These are phyloP conservation scores for Malus fusca DNA, from an alignment of 306 rosid genomes.

Conservation along the genomic window DNA sequence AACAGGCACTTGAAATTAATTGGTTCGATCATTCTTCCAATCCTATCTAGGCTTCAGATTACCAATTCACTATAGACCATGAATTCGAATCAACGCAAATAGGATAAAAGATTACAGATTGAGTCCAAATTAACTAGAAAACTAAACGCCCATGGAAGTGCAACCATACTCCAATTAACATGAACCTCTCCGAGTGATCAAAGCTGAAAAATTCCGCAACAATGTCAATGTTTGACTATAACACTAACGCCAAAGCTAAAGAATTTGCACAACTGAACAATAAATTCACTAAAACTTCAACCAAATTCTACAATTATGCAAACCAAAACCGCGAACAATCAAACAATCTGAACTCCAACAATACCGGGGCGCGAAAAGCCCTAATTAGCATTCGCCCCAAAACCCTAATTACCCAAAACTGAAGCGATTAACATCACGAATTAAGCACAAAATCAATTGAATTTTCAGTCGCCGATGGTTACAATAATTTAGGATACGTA, in stretches of 20 bases:
- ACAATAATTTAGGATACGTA: neutral
- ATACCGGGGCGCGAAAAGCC: neutral
- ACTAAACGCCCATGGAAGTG: neutral
- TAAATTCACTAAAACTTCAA: neutral
- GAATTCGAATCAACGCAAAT: neutral
- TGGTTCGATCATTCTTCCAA: neutral
- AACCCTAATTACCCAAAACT: conserved; percentile 18
- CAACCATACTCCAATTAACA: neutral
- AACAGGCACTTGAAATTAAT: neutral
- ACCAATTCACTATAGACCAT: neutral
- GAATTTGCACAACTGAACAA: neutral
- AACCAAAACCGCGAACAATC: neutral
- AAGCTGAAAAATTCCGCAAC: neutral
- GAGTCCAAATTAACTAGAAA: neutral
- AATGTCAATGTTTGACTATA: neutral
- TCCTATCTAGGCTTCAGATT: neutral
- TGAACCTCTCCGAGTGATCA: neutral
- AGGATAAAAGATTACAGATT: neutral
- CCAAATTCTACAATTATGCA: neutral
- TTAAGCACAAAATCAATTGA: neutral
- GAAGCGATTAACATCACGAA: neutral
- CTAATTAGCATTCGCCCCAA: conserved; percentile 14
- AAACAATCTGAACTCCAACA: neutral
- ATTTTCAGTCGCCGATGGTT: neutral
- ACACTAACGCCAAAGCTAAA: neutral